Percentiles rank a stretch among this genome's conserved stretches.
Evolutionary conservation across 768 basidiomycete species (phyloP).

Genomic region (Daedalea quercina): DNA sequence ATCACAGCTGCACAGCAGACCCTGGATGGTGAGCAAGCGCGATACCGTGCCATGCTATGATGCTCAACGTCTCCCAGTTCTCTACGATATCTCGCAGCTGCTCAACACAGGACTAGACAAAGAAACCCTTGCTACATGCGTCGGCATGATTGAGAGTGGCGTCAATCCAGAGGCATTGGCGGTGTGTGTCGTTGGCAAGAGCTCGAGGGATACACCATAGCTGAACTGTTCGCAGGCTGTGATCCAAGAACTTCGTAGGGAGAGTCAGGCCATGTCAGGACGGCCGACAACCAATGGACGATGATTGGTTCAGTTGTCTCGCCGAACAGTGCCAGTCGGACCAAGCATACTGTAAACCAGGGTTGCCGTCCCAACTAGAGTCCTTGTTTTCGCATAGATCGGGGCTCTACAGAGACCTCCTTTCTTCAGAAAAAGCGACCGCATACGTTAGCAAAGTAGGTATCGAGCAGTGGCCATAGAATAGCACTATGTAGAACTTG

Average conservation of each 20-base stretch:
- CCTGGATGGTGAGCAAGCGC: slow-evolving; percentile 3
- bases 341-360: no score
- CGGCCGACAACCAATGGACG: slow-evolving; percentile 25
- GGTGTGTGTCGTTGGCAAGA: slow-evolving; percentile 43
- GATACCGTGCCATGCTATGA: background rate
- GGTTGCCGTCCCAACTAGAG: no score
- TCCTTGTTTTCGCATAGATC: no score
- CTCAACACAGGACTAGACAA: slow-evolving; percentile 85
- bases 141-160: slow-evolving; percentile 88
- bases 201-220: no score
- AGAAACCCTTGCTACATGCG: slow-evolving; percentile 87
- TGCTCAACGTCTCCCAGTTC: slow-evolving; percentile 37
- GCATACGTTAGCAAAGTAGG: no score
- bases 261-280: slow-evolving; percentile 40
- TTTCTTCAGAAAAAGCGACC: no score
- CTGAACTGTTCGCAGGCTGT: slow-evolving; percentile 48
- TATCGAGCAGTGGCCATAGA: background rate
- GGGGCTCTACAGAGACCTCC: no score
- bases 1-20: slow-evolving; percentile 29
- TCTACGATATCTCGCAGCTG: slow-evolving; percentile 84
- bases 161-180: slow-evolving; percentile 91
- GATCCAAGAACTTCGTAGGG: slow-evolving; percentile 75
- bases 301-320: slow-evolving; percentile 6
- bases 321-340: no score
- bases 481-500: no score